Percentiles rank a stretch among this genome's conserved stretches.
phyloP scores from a whole-genome alignment of 2,329 filamentous ascomycete genomes.

The Hymenotorrendiella dingleyae region DNA sequence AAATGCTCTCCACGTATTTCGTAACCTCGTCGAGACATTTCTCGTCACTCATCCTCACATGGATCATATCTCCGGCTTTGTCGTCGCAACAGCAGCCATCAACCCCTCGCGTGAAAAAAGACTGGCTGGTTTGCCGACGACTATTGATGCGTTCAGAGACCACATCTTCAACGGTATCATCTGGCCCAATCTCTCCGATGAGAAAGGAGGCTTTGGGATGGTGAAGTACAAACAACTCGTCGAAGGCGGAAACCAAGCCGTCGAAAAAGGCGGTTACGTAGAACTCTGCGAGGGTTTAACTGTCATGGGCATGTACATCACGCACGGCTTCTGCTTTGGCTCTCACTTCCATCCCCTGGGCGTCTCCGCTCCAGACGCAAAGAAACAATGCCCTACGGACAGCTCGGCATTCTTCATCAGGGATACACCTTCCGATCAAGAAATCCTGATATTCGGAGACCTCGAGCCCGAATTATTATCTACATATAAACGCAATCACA shows the following conservation, averaged over 20 bases:
- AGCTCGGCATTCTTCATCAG: conserved; percentile 93
- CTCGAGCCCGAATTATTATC: conserved; percentile 89
- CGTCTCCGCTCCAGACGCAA: background rate
- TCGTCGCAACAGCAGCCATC: conserved; percentile 86
- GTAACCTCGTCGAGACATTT: conserved; percentile 76
- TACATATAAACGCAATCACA: conserved; percentile 70
- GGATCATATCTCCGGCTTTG: conserved; percentile 86
- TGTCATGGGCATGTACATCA: conserved; percentile 82
- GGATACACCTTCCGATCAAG: conserved; percentile 60
- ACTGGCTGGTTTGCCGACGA: conserved; percentile 77
- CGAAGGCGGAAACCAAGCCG: conserved; percentile 78
- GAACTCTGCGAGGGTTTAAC: conserved; percentile 83
- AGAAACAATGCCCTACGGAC: conserved; percentile 62
- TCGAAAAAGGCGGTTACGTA: conserved; percentile 83
- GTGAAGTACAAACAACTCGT: conserved; percentile 85
- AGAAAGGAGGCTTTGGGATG: conserved; percentile 88
- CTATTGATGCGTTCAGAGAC: conserved; percentile 85
- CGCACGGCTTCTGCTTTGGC: conserved; percentile 84
- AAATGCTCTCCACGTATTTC: conserved; percentile 76
- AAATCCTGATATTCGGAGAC: conserved; percentile 92
- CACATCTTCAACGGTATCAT: conserved; percentile 98
- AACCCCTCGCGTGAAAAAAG: conserved; percentile 77
- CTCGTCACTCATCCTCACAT: conserved; percentile 96
- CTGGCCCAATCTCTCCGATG: conserved; percentile 95
- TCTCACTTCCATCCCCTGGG: background rate